Percentiles rank a stretch among this genome's conserved stretches.
These are phyloP conservation scores for Chytridium lagenaria DNA, from an alignment of 371 early-diverging fungal genomes.

Conservation along the genomic window DNA sequence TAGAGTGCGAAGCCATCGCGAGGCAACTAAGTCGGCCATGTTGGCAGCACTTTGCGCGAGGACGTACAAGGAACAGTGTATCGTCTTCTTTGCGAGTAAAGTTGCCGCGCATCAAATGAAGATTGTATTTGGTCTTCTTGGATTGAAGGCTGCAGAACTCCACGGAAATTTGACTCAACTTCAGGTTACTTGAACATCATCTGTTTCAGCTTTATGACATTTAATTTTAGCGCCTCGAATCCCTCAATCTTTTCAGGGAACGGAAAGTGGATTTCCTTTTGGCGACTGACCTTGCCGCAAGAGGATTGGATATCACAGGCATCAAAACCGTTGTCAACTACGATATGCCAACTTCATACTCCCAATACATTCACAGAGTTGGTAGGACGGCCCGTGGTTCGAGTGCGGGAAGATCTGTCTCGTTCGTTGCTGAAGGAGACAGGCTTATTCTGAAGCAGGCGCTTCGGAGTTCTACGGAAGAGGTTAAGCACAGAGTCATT, in stretches of 20 bases:
- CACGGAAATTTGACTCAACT: constrained; percentile 98
- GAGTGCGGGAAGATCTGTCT: constrained; percentile 84
- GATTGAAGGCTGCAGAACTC: constrained; percentile 92
- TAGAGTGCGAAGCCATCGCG: constrained; percentile 85
- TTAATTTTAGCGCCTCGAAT: constrained; percentile 81
- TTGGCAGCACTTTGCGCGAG: constrained; percentile 83
- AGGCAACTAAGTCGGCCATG: constrained; percentile 86
- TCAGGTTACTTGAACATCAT: constrained; percentile 54
- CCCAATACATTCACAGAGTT: constrained; percentile 98
- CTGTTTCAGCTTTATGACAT: too few relatives aligned
- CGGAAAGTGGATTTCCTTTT: constrained; percentile 86
- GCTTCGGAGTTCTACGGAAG: constrained; percentile 78
- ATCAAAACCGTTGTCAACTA: constrained; percentile 99
- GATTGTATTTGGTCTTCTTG: constrained; percentile 90
- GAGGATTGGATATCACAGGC: constrained; percentile 99
- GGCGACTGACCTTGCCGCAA: constrained; percentile 99
- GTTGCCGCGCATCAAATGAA: constrained; percentile 96
- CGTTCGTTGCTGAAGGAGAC: constrained; percentile 90
- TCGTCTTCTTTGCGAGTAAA: constrained; percentile 94
- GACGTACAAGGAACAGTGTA: constrained; percentile 77
- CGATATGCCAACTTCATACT: constrained; percentile 96
- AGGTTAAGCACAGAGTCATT: constrained; percentile 88
- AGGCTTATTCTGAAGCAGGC: constrained; percentile 93
- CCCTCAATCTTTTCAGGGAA: constrained; percentile 92
- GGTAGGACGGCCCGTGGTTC: constrained; percentile 99